A percentile compares a stretch with the other conserved stretches of the same genome.
Conservation (phyloP, 257 asterid genomes). For the Datura wrightii region DNA sequence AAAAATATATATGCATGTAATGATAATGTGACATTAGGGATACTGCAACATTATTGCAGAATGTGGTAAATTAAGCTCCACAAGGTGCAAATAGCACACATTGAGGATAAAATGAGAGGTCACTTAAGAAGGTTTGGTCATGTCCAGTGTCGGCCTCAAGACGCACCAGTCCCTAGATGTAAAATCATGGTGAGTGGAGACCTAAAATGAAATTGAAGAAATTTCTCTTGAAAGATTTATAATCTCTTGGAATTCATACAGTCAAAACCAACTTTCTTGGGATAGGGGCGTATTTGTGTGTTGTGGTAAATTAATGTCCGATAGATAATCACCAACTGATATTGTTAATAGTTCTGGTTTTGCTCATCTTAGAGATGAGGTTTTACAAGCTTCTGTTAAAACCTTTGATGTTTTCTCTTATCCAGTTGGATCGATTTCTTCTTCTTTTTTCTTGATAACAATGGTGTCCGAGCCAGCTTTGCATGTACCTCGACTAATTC, state of each 20-base stretch:
- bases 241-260: not conserved
- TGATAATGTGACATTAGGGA: not conserved
- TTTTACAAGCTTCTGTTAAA: not conserved
- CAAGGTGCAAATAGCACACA: not conserved
- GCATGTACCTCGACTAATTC: not conserved
- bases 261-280: not conserved
- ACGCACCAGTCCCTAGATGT: not conserved
- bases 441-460: not conserved
- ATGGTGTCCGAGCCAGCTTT: not conserved
- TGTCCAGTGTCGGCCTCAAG: not conserved
- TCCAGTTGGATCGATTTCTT: not conserved
- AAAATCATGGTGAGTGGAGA: not conserved
- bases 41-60: not conserved
- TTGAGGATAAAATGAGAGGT: slow-evolving; percentile 10
- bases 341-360: not conserved
- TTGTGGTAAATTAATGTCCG: not conserved
- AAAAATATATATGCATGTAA: not conserved
- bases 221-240: not conserved
- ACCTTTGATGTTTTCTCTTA: not conserved
- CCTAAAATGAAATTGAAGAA: not conserved
- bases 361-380: not conserved
- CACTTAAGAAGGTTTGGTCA: not conserved
- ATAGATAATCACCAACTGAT: not conserved
- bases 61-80: not conserved
- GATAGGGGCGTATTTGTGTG: not conserved